Evolutionary conservation across 1,284 basidiomycete species (phyloP), one percentile per base, ranked within the genome.

Genomic region (Cutaneotrichosporon dermatis): DNA sequence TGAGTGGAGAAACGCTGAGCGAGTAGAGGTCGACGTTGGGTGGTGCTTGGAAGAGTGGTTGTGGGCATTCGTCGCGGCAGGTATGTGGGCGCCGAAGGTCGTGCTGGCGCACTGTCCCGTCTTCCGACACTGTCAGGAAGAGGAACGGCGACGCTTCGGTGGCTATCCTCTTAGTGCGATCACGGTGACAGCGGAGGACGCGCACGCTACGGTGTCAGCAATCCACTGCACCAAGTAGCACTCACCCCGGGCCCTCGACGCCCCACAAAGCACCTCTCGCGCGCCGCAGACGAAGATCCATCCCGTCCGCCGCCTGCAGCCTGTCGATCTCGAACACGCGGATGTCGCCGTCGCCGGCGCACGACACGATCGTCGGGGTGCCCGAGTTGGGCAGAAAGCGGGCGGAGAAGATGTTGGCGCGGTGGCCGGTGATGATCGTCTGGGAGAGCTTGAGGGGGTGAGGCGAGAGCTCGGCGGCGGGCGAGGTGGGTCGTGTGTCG

Each of bases 321-420:
- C 83, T 79, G 52, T 83, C 84, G 9, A 90, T 78, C 71, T 94
- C 92, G 67, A 89, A 90, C 4, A 96, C 85, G 35, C 92, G 83
- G 41, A 95, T 85, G 73, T 91, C 84, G 9, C 78, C 78, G 74
- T 94, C 90, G 8, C 87, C 86, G n/a, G 92, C 87, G 37, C 87
- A 88, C 40, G 87, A 87, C 4, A 83, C 88, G 58, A 69, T 63
- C 13, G 68, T 71, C 34, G 66, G 73, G 34, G 55, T 67, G 52
- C 60, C 60, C 43, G 67, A 62, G 60, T 85, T 80, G 0, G 92
- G 91, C 1, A 95, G 81, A 82, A 90, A 89, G 56, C 90, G 86
- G 2, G 86, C 86, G 59, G 86, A 88, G 80, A 97, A 97, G 60
- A 97, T 92, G 72, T 96, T 96, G 13, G 83, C 85, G 35, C 80